Evolutionary conservation across 305 asterid species (phyloP).

Genomic region (Fraxinus xanthoxyloides): DNA sequence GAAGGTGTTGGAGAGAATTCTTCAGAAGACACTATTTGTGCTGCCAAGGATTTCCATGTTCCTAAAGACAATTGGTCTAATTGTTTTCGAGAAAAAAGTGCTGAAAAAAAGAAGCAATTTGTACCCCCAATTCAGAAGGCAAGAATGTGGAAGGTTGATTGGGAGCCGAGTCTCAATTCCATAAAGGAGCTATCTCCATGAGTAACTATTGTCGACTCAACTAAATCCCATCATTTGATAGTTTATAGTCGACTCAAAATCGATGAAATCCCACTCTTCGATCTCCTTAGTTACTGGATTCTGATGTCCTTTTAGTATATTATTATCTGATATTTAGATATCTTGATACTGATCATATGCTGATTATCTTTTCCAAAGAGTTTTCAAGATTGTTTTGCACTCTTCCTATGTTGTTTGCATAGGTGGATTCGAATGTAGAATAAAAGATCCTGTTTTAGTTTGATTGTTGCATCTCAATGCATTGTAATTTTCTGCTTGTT

Average conservation of each 20-base stretch:
- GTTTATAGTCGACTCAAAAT: neutral
- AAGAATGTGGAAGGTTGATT: constrained; percentile 50
- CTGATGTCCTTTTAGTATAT: neutral
- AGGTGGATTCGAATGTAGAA: neutral
- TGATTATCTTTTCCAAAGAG: constrained; percentile 12
- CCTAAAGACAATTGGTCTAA: constrained; percentile 39
- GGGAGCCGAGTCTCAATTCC: constrained; percentile 63
- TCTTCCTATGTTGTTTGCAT: neutral
- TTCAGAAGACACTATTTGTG: constrained; percentile 43
- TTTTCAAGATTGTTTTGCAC: constrained; percentile 11
- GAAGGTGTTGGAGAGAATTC: constrained; percentile 31
- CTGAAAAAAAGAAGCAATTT: constrained; percentile 41
- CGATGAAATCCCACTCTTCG: neutral
- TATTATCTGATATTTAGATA: constrained; percentile 16
- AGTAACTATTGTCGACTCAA: constrained; percentile 7
- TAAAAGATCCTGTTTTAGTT: neutral
- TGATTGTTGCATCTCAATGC: constrained; percentile 2
- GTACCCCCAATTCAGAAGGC: constrained; percentile 63
- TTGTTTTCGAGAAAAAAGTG: constrained; percentile 19
- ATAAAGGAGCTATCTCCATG: constrained; percentile 64
- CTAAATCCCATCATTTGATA: neutral
- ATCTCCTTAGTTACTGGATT: neutral
- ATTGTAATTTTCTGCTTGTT: neutral
- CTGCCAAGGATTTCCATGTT: constrained; percentile 47
- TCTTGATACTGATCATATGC: constrained; percentile 11